Conservation (phyloP, 2,329 filamentous ascomycete genomes). For the Penicillium decumbens region DNA sequence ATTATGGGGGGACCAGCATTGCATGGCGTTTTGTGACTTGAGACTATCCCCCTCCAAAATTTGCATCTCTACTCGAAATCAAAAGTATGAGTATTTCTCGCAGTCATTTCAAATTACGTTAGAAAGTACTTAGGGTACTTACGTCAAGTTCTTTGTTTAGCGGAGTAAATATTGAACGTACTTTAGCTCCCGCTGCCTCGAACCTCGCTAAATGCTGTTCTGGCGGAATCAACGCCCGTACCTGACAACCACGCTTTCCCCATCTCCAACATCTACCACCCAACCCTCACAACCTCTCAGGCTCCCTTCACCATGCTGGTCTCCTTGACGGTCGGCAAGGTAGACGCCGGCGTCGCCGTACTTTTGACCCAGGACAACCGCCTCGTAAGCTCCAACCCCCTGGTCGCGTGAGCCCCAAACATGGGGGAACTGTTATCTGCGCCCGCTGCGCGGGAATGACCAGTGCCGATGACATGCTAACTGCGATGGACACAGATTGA, state of each 20-base stretch:
- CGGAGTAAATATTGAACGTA: constrained; percentile 18
- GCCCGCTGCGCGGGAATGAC: background rate
- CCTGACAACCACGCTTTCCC: constrained; percentile 10
- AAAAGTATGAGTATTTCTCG: background rate
- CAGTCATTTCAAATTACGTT: background rate
- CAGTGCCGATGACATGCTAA: constrained; percentile 7
- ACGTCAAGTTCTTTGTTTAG: constrained; percentile 1
- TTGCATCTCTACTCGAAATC: constrained; percentile 1
- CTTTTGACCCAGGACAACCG: constrained; percentile 95
- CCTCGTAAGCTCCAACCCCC: constrained; percentile 59
- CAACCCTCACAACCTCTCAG: constrained; percentile 3
- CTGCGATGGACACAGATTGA: constrained; percentile 65
- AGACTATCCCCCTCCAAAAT: background rate
- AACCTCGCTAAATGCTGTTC: constrained; percentile 34
- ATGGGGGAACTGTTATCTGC: background rate
- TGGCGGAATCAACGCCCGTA: constrained; percentile 23
- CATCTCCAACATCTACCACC: constrained; percentile 13
- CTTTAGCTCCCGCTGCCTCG: constrained; percentile 24
- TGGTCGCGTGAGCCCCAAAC: constrained; percentile 7
- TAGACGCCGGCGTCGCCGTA: constrained; percentile 96
- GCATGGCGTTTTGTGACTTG: constrained; percentile 6
- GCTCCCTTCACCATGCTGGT: constrained; percentile 67
- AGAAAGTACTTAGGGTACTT: background rate
- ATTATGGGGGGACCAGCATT: constrained; percentile 7
- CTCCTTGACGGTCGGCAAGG: constrained; percentile 97